phyloP scores from a whole-genome alignment of 768 basidiomycete species.

The Tulasnella sp. region DNA sequence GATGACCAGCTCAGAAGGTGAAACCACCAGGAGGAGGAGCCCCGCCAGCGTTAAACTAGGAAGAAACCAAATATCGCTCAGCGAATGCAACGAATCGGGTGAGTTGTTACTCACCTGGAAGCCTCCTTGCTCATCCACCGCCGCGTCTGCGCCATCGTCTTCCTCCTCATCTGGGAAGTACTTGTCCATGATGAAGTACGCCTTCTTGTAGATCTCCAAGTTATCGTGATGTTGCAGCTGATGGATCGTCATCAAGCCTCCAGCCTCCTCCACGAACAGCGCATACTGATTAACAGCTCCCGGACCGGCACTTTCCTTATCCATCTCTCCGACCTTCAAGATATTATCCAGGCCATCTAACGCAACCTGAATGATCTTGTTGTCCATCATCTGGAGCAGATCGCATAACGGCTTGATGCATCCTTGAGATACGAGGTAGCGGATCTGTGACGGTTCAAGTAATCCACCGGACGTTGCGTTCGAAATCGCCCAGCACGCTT shows the following conservation, averaged over 20 bases:
- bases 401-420: constrained; percentile 99
- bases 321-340: constrained; percentile 92
- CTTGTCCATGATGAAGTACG: constrained; percentile 96
- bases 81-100: constrained; percentile 35
- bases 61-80: constrained; percentile 26
- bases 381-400: constrained; percentile 94
- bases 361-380: constrained; percentile 98
- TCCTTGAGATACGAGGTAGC: constrained; percentile 94
- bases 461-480: constrained; percentile 95
- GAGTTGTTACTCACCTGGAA: constrained; percentile 24
- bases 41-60: constrained; percentile 76
- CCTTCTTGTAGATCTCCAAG: constrained; percentile 99
- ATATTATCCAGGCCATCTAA: constrained; percentile 98
- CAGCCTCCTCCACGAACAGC: constrained; percentile 90
- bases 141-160: constrained; percentile 72
- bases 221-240: constrained; percentile 99
- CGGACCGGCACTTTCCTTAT: constrained; percentile 72
- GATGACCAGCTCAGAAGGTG: constrained; percentile 43
- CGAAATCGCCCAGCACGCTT: constrained; percentile 99
- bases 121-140: constrained; percentile 36
- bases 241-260: constrained; percentile 98
- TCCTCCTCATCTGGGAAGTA: constrained; percentile 96
- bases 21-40: constrained; percentile 91
- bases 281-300: constrained; percentile 90
- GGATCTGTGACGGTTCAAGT: constrained; percentile 85